phyloP scores from a whole-genome alignment of 148 eudicot species.

The Diospyros lotus region DNA sequence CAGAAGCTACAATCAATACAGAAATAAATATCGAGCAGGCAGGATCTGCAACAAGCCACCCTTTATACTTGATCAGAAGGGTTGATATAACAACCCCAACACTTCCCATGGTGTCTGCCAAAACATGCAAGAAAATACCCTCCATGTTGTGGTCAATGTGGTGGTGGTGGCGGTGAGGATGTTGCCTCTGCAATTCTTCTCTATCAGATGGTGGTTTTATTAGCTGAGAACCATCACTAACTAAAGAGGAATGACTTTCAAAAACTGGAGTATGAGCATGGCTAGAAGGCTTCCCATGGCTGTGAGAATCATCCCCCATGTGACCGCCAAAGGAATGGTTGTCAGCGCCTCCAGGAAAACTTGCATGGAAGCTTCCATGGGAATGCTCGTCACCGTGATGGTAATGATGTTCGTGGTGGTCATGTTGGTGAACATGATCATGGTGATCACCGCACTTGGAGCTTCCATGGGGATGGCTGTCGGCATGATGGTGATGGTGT shows the following conservation, averaged over 20 bases:
- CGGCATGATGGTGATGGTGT: conserved; percentile 15
- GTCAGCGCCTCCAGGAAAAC: background rate
- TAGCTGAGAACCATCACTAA: conserved; percentile 4
- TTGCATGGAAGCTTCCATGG: conserved; percentile 13
- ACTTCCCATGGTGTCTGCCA: conserved; percentile 97
- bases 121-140: conserved; percentile 95
- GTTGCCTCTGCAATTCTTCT: conserved; percentile 30
- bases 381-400: conserved; percentile 15
- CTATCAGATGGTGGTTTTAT: background rate
- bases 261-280: conserved; percentile 28
- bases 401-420: conserved; percentile 8
- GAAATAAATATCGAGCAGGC: conserved; percentile 95
- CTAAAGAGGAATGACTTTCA: conserved; percentile 12
- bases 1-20: conserved; percentile 75
- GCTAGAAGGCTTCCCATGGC: conserved; percentile 1
- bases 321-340: background rate
- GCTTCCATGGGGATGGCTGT: too few species aligned
- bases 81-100: conserved; percentile 96
- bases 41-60: conserved; percentile 97
- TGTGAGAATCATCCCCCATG: conserved; percentile 11
- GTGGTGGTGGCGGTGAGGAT: conserved; percentile 16
- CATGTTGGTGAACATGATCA: conserved; percentile 13
- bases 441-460: background rate
- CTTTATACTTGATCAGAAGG: conserved; percentile 77
- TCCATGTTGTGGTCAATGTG: conserved; percentile 99